Conservation (phyloP, 2,329 filamentous ascomycete genomes). For the Ophiognomonia clavigignenti-juglandacearum region DNA sequence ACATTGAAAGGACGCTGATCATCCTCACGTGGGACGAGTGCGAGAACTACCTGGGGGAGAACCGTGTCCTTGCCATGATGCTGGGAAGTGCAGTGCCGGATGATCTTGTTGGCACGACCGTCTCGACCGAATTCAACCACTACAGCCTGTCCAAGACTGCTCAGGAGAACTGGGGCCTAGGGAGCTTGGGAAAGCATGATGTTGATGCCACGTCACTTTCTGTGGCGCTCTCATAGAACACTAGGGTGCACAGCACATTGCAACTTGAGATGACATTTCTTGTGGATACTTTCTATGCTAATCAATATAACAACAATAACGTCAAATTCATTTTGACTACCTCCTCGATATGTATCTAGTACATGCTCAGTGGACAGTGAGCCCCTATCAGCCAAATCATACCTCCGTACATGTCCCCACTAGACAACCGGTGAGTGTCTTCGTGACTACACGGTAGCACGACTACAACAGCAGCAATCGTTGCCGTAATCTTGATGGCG, state of each 20-base stretch:
- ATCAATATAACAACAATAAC: no score
- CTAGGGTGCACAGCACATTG: not conserved
- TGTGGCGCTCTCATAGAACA: not conserved
- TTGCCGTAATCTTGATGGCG: no score
- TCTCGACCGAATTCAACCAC: conserved; percentile 22
- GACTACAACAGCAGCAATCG: no score
- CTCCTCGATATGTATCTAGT: no score
- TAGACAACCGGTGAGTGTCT: no score
- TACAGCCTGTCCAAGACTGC: conserved; percentile 25
- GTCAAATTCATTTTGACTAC: no score
- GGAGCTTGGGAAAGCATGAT: conserved; percentile 22
- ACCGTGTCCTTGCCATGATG: conserved; percentile 22
- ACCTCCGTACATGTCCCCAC: no score
- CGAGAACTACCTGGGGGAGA: conserved; percentile 20
- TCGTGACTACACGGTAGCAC: no score
- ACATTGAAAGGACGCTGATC: conserved; percentile 28
- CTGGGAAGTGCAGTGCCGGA: conserved; percentile 21
- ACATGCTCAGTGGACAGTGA: no score
- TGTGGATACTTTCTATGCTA: no score
- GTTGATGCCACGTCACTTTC: conserved; percentile 14
- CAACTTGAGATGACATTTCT: not conserved
- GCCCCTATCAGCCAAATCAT: no score
- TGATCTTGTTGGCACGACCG: conserved; percentile 20
- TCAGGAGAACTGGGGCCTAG: conserved; percentile 24
- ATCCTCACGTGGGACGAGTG: conserved; percentile 26